Base-by-base conservation (phyloP, 1,139 yeast genomes). In the Fermentozyma sake region DNA sequence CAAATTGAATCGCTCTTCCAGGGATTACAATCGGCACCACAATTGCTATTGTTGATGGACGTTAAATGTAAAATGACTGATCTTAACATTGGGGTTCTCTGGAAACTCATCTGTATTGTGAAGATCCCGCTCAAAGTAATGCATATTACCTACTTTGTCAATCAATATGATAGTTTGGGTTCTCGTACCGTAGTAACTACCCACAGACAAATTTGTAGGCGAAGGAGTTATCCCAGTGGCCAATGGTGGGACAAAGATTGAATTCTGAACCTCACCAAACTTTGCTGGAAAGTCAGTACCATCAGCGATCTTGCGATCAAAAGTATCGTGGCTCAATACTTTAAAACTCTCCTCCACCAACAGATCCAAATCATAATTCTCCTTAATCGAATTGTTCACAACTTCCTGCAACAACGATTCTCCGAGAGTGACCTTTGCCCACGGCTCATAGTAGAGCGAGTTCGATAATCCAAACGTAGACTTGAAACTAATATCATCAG, bases 101-200 rank as follows among this genome's bases (percentile, higher is more conserved):
- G 31, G 37, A 5, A 27, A 17, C 4, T 44, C 44, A 32, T 60
- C 66, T 2, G 55, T 38, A 18, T 38, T 37, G 35, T 61, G 61
- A 12, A 66, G 34, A 35, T 62, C 59, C 19, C 55, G 42, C 41
- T 68, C 73, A 31, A 53, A 59, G 39, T 67, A 67, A 31, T 60
- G 54, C 24, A 68, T 41, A 11, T 37, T 34, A 2, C 82, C 80
- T 5, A 51, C 32, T 20, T 62, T 66, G 41, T 70, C 72, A 7
- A 85, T 66, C 12, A 86, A 47, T 5, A 89, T 66, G 1, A 87
- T 72, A 0, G 95, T 86, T 47, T 87, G 96, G 0, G 96, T 85
- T 30, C 97, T 60, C 0, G 98, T 91, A 0, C 96, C 97, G 45
- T 89, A 91, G 43, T 65, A 76, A 15, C 58, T 54, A 0, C 84